Percentiles rank a stretch among this genome's conserved stretches.
These are phyloP conservation scores for Paramecium primaurelia DNA, from an alignment of 73 alveolate genomes.

Conservation along the genomic window DNA sequence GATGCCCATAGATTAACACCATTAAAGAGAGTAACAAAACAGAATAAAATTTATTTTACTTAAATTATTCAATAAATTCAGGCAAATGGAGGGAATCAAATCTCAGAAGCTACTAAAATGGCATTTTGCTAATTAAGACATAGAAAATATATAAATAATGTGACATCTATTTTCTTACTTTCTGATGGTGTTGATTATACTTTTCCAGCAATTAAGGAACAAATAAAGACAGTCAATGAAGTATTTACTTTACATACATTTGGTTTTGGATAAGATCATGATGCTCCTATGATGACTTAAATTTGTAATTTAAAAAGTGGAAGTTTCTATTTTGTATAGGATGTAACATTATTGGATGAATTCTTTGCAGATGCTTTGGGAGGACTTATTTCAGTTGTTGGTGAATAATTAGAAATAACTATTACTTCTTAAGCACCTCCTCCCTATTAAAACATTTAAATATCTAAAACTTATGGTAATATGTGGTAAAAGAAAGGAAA, in stretches of 20 bases:
- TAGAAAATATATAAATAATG: constrained; percentile 63
- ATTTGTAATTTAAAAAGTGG: constrained; percentile 74
- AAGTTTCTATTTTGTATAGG: constrained; percentile 69
- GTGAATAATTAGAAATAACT: constrained; percentile 29
- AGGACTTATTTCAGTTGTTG: constrained; percentile 61
- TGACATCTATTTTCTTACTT: constrained; percentile 68
- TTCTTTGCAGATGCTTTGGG: constrained; percentile 64
- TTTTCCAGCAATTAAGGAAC: background rate
- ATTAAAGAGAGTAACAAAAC: constrained; percentile 57
- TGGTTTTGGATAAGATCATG: constrained; percentile 84
- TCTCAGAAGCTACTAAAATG: constrained; percentile 63
- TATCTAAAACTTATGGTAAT: constrained; percentile 37
- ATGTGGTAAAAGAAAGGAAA: constrained; percentile 8
- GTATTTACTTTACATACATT: constrained; percentile 78
- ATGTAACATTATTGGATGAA: constrained; percentile 38
- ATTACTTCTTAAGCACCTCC: background rate
- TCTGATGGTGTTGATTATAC: constrained; percentile 78
- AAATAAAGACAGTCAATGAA: constrained; percentile 51
- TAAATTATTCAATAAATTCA: background rate
- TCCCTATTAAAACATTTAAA: background rate
- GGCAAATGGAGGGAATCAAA: constrained; percentile 73
- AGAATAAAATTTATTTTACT: constrained; percentile 52
- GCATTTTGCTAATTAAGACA: constrained; percentile 64
- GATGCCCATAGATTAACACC: constrained; percentile 56
- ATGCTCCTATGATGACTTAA: constrained; percentile 67